These are phyloP conservation scores for Colletotrichum shisoi DNA, from an alignment of 2,329 filamentous ascomycete genomes.

Conservation along the genomic window DNA sequence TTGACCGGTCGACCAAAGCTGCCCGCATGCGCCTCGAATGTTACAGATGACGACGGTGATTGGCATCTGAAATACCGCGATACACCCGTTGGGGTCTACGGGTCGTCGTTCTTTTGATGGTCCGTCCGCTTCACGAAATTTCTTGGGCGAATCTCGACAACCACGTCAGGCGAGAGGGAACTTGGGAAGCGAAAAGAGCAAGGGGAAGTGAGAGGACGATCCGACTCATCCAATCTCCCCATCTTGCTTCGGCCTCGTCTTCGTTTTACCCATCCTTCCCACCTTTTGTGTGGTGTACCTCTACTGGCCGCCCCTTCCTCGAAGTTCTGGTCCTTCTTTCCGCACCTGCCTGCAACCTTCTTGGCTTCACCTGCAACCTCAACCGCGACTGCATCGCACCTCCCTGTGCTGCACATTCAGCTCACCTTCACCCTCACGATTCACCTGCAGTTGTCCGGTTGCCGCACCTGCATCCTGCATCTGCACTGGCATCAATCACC, in stretches of 20 bases:
- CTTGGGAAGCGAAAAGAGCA: conserved; percentile 15
- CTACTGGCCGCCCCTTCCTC: not conserved
- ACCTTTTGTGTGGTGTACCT: not conserved
- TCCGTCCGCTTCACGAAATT: conserved; percentile 11
- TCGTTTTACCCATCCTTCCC: not conserved
- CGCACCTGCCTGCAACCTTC: not conserved
- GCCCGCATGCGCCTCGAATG: too few relatives aligned
- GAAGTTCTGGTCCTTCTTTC: not conserved
- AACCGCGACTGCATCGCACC: conserved; percentile 1
- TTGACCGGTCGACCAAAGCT: too few relatives aligned
- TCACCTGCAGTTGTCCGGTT: conserved; percentile 1
- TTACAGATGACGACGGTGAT: not conserved
- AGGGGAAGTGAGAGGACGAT: conserved; percentile 15
- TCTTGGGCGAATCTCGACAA: conserved; percentile 5
- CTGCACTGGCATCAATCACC: conserved; percentile 1
- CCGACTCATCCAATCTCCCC: conserved; percentile 16
- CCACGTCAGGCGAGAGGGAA: conserved; percentile 12
- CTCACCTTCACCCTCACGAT: not conserved
- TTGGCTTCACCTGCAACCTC: not conserved
- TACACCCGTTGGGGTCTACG: not conserved
- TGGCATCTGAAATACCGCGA: conserved; percentile 6
- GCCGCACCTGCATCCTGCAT: conserved; percentile 29
- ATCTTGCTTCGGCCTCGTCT: not conserved
- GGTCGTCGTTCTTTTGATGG: conserved; percentile 2
- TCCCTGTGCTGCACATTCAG: too few relatives aligned